Evolutionary conservation across 1,139 yeast species (phyloP), one percentile per base, ranked within the genome.

Genomic region (Taphrina pruni): DNA sequence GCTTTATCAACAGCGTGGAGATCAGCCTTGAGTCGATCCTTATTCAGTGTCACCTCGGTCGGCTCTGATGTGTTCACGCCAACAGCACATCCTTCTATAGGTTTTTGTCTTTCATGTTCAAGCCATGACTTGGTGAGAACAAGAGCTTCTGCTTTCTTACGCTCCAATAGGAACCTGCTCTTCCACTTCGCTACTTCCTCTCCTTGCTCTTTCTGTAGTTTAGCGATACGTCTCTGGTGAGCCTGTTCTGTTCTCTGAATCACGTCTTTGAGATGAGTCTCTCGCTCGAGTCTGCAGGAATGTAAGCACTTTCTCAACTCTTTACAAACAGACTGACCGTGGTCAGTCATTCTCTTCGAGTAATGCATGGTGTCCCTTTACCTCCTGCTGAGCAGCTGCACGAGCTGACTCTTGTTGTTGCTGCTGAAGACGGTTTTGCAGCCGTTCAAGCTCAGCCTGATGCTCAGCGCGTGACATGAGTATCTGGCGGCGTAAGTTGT

Each of bases 151-250:
- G 54, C 36, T n/a, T 26, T 50, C 36, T 26, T 50, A 21, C 36
- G 54, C 54, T 50, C 54, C 36, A n/a, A 21, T n/a, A 50, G 54
- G 54, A 21, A 50, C 36, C 36, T 50, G 36, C 36, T 50, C 54
- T 50, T 50, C 54, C 54, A 50, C n/a, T 50, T 21, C 5, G 20
- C 54, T 2, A 50, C n/a, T 35, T 50, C 54, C 54, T 50, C 54
- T 35, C n/a, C 36, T 21, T 50, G 36, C 1, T 21, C 54, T n/a
- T n/a, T 21, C 36, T 50, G 54, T 6, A 50, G 36, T n/a, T 50
- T 20, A 35, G 54, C 9, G 12, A 50, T 6, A 2, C 9, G 6
- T 11, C 8, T 21, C 54, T 50, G 32, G 12, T 50, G 54, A 21
- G 54, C 32, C 9, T 50, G 54, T 14, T 26, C 54, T 11, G 36